Evolutionary conservation across 352 stramenopile genomes (phyloP), one percentile per base, ranked within the genome.

Genomic region (Blastocystis sp.): DNA sequence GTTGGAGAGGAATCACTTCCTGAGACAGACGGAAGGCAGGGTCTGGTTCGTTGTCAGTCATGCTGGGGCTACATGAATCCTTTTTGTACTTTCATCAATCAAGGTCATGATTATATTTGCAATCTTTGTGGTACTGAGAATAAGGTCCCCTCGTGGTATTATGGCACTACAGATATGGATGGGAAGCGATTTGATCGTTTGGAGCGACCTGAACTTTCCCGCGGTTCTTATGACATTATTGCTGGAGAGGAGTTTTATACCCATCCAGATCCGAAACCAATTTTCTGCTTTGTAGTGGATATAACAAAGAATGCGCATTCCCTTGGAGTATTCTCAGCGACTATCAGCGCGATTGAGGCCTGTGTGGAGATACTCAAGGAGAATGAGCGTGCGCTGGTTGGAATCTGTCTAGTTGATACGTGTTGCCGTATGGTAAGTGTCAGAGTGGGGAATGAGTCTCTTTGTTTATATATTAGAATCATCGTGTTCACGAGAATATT

Each of bases 61-160:
- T 89, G 78, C 33, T 77, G 27, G 57, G 78, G 40, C 19, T 89
- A 89, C 37, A 79, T 89, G 60, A 89, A 89, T 53, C 66, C 60
- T 6, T 89, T 24, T 37, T 51, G 37, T 19, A 30, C 33, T 7
- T 89, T 89, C 66, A 58, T 40, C 66, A 22, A 59, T n/a, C 48
- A 53, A 22, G 78, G 78, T 15, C 48, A 62, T 30, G 13, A n/a
- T 53, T 89, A 60, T 33, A 9, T 58, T 33, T 89, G 78, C 27
- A 89, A 89, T 37, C n/a, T 89, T 33, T 89, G 78, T 42, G 78
- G 78, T 27, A 37, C 42, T 13, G 40, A 37, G 13, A 89, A 89
- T 42, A 11, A 30, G 9, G 51, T 53, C 3, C 78, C 78, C 42
- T 79, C 78, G 48, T 76, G 44, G 37, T 89, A 89, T 42, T 79